Base-by-base conservation (phyloP, 2,329 filamentous ascomycete genomes). In the Trichoderma gracile region DNA sequence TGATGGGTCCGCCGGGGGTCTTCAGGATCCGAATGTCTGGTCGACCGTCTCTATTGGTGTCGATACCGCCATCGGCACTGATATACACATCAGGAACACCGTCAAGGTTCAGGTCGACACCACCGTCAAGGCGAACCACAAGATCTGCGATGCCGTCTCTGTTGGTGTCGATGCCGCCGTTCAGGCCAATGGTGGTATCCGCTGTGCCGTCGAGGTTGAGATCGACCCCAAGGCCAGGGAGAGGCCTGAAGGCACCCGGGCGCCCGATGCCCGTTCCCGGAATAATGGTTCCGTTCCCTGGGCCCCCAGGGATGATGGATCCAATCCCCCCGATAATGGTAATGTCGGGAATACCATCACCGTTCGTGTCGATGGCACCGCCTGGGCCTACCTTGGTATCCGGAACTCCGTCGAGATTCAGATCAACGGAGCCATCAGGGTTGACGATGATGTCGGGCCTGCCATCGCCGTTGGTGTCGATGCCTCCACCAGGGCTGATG, bases 271-370 rank as follows among this genome's bases (percentile, higher is more conserved):
- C 33, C 33, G 27, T 9, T 8, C 33, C 33, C 19, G 25, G 17
- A 40, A 12, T 60, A 33, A 10, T 27, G 25, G n/a, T n/a, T 7
- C 27, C 50, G 7, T 14, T 19, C 12, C 23, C 47, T 17, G 27
- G 38, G 19, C 14, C n/a, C 2, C 54, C 40, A 5, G 30, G 2
- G 4, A 5, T 38, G 3, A 1, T 8, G n/a, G 27, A 19, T 9
- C 30, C 45, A n/a, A 27, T 7, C 5, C 45, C 30, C 12, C 49
- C 19, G 14, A 27, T 30, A 5, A 47, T 33, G 3, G 61, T 46
- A n/a, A 67, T 46, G n/a, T 66, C 43, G 21, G 55, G 54, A 7
- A 56, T 46, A 9, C 38, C 50, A n/a, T 63, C 59, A 3, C 40
- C 50, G 45, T 46, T 56, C 2, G 38, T 17, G 27, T 63, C 59